A percentile compares a stretch with the other conserved stretches of the same genome.
Conservation (phyloP, 1,139 yeast genomes). For the Yamadazyma atmosphaerica region DNA sequence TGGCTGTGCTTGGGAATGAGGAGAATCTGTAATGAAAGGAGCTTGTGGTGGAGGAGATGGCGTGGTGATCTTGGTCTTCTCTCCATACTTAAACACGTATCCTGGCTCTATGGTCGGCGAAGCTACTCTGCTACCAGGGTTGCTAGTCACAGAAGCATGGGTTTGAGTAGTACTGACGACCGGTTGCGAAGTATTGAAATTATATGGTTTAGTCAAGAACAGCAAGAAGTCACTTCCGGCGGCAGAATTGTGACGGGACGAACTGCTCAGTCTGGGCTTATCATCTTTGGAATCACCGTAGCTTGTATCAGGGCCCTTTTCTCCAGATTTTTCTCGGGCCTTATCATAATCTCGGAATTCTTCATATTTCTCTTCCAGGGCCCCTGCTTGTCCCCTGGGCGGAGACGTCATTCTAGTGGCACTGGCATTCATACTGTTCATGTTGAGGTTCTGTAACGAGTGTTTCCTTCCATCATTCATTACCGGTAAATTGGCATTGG, state of each 20-base stretch:
- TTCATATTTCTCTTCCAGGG: background rate
- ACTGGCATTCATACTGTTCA: background rate
- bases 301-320: background rate
- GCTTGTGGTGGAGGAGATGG: conserved; percentile 17
- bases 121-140: conserved; percentile 14
- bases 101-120: conserved; percentile 14
- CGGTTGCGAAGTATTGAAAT: conserved; percentile 6
- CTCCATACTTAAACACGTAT: conserved; percentile 7
- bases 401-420: background rate
- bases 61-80: conserved; percentile 10
- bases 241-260: conserved; percentile 17
- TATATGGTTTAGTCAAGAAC: conserved; percentile 13
- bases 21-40: conserved; percentile 1
- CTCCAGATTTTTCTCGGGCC: background rate
- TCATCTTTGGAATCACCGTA: too few relatives aligned
- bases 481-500: conserved; percentile 21
- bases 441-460: conserved; percentile 10
- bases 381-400: conserved; percentile 1
- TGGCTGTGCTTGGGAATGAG: conserved; percentile 15
- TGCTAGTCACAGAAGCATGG: conserved; percentile 7
- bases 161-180: conserved; percentile 8
- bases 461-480: conserved; percentile 10
- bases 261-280: conserved; percentile 5
- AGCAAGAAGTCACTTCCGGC: conserved; percentile 14
- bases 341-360: background rate